These are phyloP conservation scores for Daldinia loculata DNA, from an alignment of 495 filamentous ascomycete species.

Conservation along the genomic window DNA sequence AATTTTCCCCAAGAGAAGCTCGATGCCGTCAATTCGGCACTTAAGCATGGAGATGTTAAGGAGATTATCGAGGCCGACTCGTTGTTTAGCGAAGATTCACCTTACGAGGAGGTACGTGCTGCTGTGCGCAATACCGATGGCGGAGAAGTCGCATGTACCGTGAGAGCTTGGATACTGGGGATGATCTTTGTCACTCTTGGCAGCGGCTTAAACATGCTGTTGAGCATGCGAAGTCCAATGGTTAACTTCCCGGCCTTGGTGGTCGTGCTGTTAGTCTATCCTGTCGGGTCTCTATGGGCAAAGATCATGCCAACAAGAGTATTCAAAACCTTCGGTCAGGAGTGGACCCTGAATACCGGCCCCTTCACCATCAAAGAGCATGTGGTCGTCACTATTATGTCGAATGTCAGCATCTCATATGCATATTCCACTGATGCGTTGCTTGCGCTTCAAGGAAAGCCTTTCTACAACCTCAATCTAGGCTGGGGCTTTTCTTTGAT, in stretches of 20 bases:
- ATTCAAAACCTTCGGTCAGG: constrained; percentile 60
- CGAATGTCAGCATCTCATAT: constrained; percentile 50
- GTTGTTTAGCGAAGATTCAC: constrained; percentile 45
- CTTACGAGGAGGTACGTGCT: constrained; percentile 60
- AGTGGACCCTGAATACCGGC: constrained; percentile 64
- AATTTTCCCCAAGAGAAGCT: constrained; percentile 48
- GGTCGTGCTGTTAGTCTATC: constrained; percentile 65
- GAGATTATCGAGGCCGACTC: constrained; percentile 45
- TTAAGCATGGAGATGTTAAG: constrained; percentile 49
- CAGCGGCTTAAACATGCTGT: constrained; percentile 66
- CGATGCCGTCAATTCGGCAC: constrained; percentile 48
- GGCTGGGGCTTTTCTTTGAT: constrained; percentile 70
- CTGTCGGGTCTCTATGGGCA: constrained; percentile 65
- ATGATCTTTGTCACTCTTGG: constrained; percentile 64
- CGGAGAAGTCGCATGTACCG: constrained; percentile 65
- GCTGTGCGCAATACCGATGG: constrained; percentile 65
- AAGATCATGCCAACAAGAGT: constrained; percentile 60
- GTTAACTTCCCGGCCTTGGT: constrained; percentile 68
- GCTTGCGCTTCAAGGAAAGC: constrained; percentile 57
- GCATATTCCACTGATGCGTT: constrained; percentile 68
- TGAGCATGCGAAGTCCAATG: constrained; percentile 60
- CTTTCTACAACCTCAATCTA: constrained; percentile 66
- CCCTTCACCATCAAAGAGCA: constrained; percentile 74
- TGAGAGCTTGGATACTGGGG: constrained; percentile 70
- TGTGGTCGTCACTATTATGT: constrained; percentile 68